Evolutionary conservation across 2,329 filamentous ascomycete species (phyloP), one percentile per base, ranked within the genome.

Genomic region (Monilinia laxa): DNA sequence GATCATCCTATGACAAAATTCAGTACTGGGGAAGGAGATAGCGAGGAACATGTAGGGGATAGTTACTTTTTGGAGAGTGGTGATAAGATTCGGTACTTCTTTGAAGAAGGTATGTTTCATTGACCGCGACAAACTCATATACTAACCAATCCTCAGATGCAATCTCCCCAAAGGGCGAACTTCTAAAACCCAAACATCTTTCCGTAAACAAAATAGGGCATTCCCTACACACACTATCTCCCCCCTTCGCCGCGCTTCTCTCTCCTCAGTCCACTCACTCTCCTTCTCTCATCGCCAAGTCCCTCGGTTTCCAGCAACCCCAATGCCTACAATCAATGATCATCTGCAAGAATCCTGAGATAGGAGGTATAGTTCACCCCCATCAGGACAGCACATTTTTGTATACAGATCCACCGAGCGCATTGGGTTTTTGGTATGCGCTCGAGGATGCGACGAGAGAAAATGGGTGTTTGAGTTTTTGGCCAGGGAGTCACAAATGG

Each of bases 321-420:
- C 69, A 70, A 62, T 86, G 84, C 68, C 82, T 99, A 63, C 95
- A 99, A 82, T 95, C 90, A 77, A 99, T 99, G 95, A 84, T 98
- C 38, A 98, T 99, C 73, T 97, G 93, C 85, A 99, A 99, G 79
- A 94, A 97, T 80, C 93, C 95, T 28, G 92, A 96, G 79, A 97
- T 98, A 64, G 95, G 95, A 38, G 94, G 91, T 28, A 90, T 91
- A 2, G 95, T 98, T 54, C 92, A 90, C 0, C 87, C 92, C 28
- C 95, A 99, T 77, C 93, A 97, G 80, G 94, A 98, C 78, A 92
- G 87, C 71, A 93, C 92, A 0, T 99, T 98, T 73, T 73, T 99
- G 69, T 98, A 96, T 77, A 98, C 95, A 1, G 82, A 93, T 71
- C 90, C 92, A 49, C 94, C 94, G 0, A 91, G 87, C 51, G 95